Conservation (phyloP, 306 rosid genomes). For the Prunus fruticosa region DNA sequence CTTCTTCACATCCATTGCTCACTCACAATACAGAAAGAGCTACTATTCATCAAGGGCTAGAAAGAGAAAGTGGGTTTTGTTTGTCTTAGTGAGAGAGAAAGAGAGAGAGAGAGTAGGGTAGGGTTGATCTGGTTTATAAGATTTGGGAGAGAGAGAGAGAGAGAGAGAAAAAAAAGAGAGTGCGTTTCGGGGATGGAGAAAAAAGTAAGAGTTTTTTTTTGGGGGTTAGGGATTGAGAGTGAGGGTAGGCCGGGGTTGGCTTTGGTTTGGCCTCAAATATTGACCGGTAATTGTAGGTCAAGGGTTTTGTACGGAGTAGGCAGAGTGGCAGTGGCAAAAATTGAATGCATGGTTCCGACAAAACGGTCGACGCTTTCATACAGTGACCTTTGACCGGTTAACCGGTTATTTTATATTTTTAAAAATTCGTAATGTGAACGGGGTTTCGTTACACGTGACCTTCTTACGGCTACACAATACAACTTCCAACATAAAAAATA, state of each 20-base stretch:
- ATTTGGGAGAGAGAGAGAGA: background rate
- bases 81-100: background rate
- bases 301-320: constrained; percentile 41
- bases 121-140: constrained; percentile 44
- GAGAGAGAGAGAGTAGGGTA: constrained; percentile 20
- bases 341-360: constrained; percentile 50
- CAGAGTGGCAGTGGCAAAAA: constrained; percentile 33
- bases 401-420: constrained; percentile 20
- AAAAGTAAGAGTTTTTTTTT: background rate
- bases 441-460: constrained; percentile 33
- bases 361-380: constrained; percentile 52
- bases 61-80: background rate
- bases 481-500: no score
- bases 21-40: background rate
- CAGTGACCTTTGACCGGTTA: constrained; percentile 48
- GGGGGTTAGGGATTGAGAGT: constrained; percentile 12
- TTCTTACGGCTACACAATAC: constrained; percentile 28
- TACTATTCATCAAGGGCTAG: constrained; percentile 19
- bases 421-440: constrained; percentile 36
- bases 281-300: constrained; percentile 80
- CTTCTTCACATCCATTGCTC: constrained; percentile 47
- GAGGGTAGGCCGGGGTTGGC: background rate
- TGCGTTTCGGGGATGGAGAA: background rate
- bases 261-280: constrained; percentile 14
- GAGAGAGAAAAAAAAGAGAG: background rate